These are phyloP conservation scores for Iberis pinnata DNA, from an alignment of 345 rosid genomes.

Conservation along the genomic window DNA sequence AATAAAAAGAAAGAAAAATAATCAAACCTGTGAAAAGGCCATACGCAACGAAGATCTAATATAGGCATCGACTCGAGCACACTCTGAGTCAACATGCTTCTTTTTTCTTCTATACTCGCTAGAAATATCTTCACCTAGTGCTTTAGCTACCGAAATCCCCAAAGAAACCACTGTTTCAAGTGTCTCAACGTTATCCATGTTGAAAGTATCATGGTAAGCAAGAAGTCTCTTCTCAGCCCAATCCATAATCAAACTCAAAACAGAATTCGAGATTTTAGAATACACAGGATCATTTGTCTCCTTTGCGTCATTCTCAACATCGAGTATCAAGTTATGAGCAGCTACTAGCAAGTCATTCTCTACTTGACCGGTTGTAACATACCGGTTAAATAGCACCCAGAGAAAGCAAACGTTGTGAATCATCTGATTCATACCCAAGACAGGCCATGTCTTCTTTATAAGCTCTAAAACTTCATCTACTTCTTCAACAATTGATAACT, in stretches of 20 bases:
- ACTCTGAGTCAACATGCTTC: constrained; percentile 46
- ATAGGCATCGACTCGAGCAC: constrained; percentile 63
- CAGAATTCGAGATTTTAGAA: constrained; percentile 49
- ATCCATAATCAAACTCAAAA: constrained; percentile 50
- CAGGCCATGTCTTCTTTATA: constrained; percentile 82
- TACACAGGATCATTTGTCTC: constrained; percentile 47
- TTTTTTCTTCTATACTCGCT: constrained; percentile 57
- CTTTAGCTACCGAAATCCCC: constrained; percentile 58
- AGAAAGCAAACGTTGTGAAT: constrained; percentile 77
- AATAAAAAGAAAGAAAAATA: not conserved
- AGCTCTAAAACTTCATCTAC: constrained; percentile 85
- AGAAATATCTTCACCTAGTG: constrained; percentile 56
- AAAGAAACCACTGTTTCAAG: constrained; percentile 66
- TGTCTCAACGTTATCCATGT: constrained; percentile 55
- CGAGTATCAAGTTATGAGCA: constrained; percentile 59
- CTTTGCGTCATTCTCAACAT: constrained; percentile 65
- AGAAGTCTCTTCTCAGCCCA: constrained; percentile 85
- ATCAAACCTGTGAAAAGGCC: constrained; percentile 75
- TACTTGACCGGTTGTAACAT: constrained; percentile 64
- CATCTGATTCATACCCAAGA: constrained; percentile 69
- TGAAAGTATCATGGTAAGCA: constrained; percentile 72
- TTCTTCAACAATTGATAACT: constrained; percentile 64
- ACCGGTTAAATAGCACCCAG: constrained; percentile 80
- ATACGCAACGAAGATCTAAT: constrained; percentile 67
- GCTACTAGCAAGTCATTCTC: constrained; percentile 76